These are phyloP conservation scores for Infundibulicybe gibba DNA, from an alignment of 768 basidiomycete genomes.

Conservation along the genomic window DNA sequence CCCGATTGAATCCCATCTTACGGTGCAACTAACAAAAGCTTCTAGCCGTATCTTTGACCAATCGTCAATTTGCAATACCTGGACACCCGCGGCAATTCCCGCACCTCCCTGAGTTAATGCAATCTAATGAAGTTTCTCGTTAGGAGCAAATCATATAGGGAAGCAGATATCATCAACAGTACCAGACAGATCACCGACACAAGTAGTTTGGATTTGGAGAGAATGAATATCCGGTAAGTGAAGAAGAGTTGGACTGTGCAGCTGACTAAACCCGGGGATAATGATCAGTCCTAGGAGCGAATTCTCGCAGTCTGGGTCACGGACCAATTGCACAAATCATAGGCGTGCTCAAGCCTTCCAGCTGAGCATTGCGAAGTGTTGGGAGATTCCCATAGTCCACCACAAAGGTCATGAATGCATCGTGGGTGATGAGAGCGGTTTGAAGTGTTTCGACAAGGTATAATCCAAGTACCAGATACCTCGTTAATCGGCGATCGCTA, in stretches of 20 bases:
- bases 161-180: conserved; percentile 1
- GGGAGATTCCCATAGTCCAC: conserved; percentile 22
- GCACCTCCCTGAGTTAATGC: conserved; percentile 13
- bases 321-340: too few relatives aligned
- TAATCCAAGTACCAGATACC: conserved; percentile 20
- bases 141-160: background rate
- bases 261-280: conserved; percentile 14
- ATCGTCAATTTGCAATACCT: conserved; percentile 13
- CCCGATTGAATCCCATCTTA: conserved; percentile 7
- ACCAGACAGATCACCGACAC: conserved; percentile 12
- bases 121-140: conserved; percentile 5
- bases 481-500: conserved; percentile 16
- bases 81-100: conserved; percentile 15
- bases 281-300: too few relatives aligned
- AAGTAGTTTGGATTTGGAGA: conserved; percentile 16
- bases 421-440: conserved; percentile 17
- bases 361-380: too few relatives aligned
- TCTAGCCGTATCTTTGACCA: conserved; percentile 12
- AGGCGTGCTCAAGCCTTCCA: too few relatives aligned
- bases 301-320: too few relatives aligned
- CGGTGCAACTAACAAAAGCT: conserved; percentile 13
- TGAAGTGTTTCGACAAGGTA: conserved; percentile 19
- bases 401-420: conserved; percentile 21
- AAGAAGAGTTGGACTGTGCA: conserved; percentile 27
- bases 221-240: conserved; percentile 26